Evolutionary conservation across 208 protist genomes (phyloP).

Genomic region (Trypanosomatidae sp.): DNA sequence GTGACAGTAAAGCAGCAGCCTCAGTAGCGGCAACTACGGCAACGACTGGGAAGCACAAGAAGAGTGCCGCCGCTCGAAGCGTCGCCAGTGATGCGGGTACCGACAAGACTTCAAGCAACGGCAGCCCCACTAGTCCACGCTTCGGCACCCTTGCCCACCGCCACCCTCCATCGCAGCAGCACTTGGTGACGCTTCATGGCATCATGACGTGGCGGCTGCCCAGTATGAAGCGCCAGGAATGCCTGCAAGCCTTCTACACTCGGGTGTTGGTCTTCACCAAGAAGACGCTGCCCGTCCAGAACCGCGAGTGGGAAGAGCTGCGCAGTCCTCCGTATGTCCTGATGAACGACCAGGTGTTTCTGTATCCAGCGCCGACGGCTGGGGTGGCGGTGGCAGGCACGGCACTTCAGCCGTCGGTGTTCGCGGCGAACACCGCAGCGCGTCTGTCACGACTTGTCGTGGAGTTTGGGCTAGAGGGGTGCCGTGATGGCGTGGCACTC

Average conservation of each 20-base stretch:
- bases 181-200: constrained; percentile 78
- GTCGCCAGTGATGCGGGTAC: not conserved
- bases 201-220: constrained; percentile 79
- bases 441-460: constrained; percentile 61
- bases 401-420: constrained; percentile 13
- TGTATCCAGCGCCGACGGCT: constrained; percentile 32
- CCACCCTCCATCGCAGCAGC: constrained; percentile 17
- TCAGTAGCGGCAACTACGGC: not conserved
- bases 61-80: not conserved
- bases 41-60: constrained; percentile 6
- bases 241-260: constrained; percentile 54
- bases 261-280: constrained; percentile 61
- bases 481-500: constrained; percentile 52
- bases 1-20: not conserved
- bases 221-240: constrained; percentile 61
- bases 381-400: not conserved
- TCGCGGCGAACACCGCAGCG: constrained; percentile 27
- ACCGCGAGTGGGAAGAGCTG: constrained; percentile 55
- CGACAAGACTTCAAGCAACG: not conserved
- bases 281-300: constrained; percentile 52
- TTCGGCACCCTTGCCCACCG: constrained; percentile 11
- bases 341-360: constrained; percentile 63
- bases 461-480: constrained; percentile 80
- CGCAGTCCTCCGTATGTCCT: constrained; percentile 66
- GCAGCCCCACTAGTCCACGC: constrained; percentile 1